Base-by-base conservation (phyloP, 2,329 filamentous ascomycete species). In the Claviceps sorghi region DNA sequence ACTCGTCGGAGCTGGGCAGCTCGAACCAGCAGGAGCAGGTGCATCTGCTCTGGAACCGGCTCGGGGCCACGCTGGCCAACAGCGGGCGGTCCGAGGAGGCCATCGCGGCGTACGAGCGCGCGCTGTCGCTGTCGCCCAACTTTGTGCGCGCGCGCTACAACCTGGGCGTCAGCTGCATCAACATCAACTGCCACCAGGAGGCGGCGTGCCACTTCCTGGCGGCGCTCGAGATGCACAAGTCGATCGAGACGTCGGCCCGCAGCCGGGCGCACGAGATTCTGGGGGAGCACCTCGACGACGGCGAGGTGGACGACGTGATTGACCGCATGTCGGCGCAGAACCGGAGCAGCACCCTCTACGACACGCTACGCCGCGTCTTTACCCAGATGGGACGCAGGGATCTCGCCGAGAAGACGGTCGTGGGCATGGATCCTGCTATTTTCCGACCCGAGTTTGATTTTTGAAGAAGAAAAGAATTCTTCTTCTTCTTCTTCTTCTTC, bases 141-240 rank as follows among this genome's bases (percentile, higher is more conserved):
- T 98, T 98, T 65, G 94, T 98, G 19, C 86, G 93, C 54, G 93
- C 93, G 2, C 80, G 93, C 45, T 98, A 98, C 73, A 98, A 98
- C 69, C 80, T 98, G 1, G 93, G 93, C 46, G 93, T 97, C 10
- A 88, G 82, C 54, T 97, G 93, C 68, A 97, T 98, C 68, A 97
- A 97, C 69, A 95, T 97, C 60, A 90, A 90, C 52, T 96, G 91
- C 69, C 90, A 89, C 66, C 84, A 87, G 17, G 88, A 97, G 70
- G 93, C 93, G 0, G 93, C 93, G 2, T 85, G 88, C 55, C 93
- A 98, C 69, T 79, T 98, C 53, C 79, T 98, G 15, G 88, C 90
- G 3, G 91, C 93, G 1, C 75, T 98, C 49, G 84, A 85, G 52
- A 96, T 98, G 90, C 93, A 98, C 74, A 90, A 93, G 66, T 83